Evolutionary conservation across 2,329 filamentous ascomycete species (phyloP), one percentile per base, ranked within the genome.

Genomic region (Aspergillus pseudonomiae): DNA sequence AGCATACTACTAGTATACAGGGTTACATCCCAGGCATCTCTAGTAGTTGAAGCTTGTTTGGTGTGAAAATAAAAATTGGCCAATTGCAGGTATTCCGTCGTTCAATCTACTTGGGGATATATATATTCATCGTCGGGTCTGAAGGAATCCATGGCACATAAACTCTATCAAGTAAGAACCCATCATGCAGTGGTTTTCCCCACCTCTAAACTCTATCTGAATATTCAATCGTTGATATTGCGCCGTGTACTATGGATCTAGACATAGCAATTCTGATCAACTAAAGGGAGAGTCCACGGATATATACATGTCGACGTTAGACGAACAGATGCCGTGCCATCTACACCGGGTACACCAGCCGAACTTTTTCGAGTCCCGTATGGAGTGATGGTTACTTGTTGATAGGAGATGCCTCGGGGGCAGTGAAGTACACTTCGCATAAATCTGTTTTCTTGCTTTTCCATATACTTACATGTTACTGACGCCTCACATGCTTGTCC

Each of bases 401-500:
- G 2, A 14, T 32, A n/a, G 4, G 30, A 36, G 52, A 54, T 21
- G 30, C 30, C 12, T 36, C 2, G 21, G 19, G 32, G 16, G 52
- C 30, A 41, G 32, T 55, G 28, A 7, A 39, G 14, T 55, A 39
- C 34, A 39, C 12, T 55, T 55, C n/a, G 39, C 21, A 39, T 39
- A 54, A 16, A 21, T 55, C 52, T 55, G n/a, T 24, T n/a, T 52
- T n/a, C 19, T 52, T 52, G 26, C 32, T 55, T 36, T 36, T 55
- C 6, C 21, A 36, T 55, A 55, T 39, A 55, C n/a, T 55, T 34
- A 55, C 52, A 55, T 55, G n/a, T 39, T 39, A 55, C 52, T 24
- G 52, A n/a, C 36, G 34, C 34, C 32, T 39, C 52, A 32, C 12
- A 26, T 34, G 24, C 34, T 55, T 16, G 21, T 16, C 30, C n/a